Evolutionary conservation across 2,329 filamentous ascomycete genomes (phyloP).

Genomic region (Raffaelea deltoideospora): DNA sequence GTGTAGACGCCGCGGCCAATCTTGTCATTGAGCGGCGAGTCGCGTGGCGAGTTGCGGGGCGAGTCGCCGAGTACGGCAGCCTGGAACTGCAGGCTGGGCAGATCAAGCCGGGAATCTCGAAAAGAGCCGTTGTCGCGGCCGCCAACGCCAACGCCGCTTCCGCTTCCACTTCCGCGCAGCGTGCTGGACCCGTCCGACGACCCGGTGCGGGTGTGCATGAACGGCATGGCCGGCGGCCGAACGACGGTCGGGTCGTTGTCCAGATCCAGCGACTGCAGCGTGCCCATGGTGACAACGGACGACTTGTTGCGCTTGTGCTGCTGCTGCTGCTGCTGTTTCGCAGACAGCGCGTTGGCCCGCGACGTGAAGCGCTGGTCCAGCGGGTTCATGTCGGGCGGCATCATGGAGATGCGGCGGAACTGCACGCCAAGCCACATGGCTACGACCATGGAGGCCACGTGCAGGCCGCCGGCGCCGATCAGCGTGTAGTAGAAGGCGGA

Average conservation of each 20-base stretch:
- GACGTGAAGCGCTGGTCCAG: constrained; percentile 75
- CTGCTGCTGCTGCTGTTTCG: not conserved
- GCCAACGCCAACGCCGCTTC: not conserved
- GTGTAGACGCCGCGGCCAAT: constrained; percentile 29
- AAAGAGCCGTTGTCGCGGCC: constrained; percentile 27
- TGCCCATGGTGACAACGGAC: constrained; percentile 32
- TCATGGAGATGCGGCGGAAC: constrained; percentile 65
- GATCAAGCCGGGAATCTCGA: constrained; percentile 36
- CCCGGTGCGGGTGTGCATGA: constrained; percentile 59
- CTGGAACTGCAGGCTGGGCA: constrained; percentile 42
- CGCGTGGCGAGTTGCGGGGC: too few relatives aligned
- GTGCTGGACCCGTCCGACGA: constrained; percentile 35
- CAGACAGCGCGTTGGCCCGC: too few relatives aligned
- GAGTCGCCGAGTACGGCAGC: not conserved
- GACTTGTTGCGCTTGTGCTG: constrained; percentile 61
- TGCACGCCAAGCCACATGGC: constrained; percentile 61
- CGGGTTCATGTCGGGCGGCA: constrained; percentile 93
- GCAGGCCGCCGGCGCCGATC: constrained; percentile 48
- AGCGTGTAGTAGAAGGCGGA: constrained; percentile 54
- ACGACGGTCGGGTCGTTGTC: constrained; percentile 41
- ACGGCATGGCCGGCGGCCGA: constrained; percentile 49
- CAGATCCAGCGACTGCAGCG: constrained; percentile 9
- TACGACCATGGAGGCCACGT: constrained; percentile 53
- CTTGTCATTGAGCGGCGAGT: too few relatives aligned
- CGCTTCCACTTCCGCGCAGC: too few relatives aligned